Conservation (phyloP, 1,139 yeast species). For the Pneumocystis wakefieldiae region DNA sequence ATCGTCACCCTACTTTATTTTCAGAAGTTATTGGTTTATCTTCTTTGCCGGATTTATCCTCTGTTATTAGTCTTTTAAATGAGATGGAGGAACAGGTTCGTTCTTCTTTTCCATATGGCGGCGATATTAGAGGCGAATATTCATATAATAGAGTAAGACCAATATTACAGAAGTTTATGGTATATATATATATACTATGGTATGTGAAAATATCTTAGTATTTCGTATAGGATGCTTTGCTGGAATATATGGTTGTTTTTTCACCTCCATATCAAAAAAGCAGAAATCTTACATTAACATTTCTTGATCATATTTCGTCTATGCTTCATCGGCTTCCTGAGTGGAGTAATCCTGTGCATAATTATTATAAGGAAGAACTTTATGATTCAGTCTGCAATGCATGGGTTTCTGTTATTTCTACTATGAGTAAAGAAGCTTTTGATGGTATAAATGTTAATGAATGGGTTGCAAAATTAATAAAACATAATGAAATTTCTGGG, state of each 20-base stretch:
- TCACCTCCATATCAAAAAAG: constrained; percentile 63
- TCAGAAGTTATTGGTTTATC: constrained; percentile 38
- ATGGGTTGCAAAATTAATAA: constrained; percentile 41
- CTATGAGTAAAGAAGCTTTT: constrained; percentile 27
- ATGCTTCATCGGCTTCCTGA: constrained; percentile 56
- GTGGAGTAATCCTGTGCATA: constrained; percentile 56
- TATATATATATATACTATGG: constrained; percentile 34
- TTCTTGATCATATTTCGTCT: constrained; percentile 51
- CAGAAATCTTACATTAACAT: constrained; percentile 43
- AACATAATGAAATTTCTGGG: constrained; percentile 44
- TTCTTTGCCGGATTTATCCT: constrained; percentile 43
- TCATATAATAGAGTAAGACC: constrained; percentile 66
- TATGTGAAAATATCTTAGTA: neutral
- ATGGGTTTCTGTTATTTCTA: constrained; percentile 51
- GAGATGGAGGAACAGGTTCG: constrained; percentile 35
- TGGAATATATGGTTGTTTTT: constrained; percentile 65
- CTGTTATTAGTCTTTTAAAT: constrained; percentile 38
- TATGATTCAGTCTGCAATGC: constrained; percentile 68
- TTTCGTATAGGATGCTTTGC: constrained; percentile 35
- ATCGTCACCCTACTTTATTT: constrained; percentile 47
- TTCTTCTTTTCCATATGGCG: constrained; percentile 54
- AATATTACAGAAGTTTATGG: constrained; percentile 41
- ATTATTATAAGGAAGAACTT: constrained; percentile 56
- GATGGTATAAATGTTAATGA: constrained; percentile 31
- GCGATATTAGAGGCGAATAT: constrained; percentile 62